Percentiles rank a stretch among this genome's conserved stretches.
Evolutionary conservation across 1,284 basidiomycete genomes (phyloP).

Genomic region (Porogramme epimiltina): DNA sequence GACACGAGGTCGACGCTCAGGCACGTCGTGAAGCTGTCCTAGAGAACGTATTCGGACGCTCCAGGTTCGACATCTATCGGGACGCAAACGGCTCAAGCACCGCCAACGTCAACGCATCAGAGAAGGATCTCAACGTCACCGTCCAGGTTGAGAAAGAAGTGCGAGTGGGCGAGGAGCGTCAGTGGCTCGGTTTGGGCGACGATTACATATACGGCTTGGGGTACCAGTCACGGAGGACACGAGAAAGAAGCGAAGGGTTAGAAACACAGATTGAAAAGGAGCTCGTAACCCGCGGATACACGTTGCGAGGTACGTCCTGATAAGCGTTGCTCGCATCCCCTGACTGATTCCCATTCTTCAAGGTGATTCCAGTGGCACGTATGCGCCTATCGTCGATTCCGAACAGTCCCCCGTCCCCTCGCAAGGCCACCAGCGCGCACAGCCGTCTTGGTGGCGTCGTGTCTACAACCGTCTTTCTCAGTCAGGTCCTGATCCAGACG

Average conservation of each 20-base stretch:
- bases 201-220: slow-evolving; percentile 44
- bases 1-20: slow-evolving; percentile 48
- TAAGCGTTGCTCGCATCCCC: neutral
- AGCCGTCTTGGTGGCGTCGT: slow-evolving; percentile 58
- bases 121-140: slow-evolving; percentile 20
- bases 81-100: slow-evolving; percentile 7
- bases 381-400: slow-evolving; percentile 13
- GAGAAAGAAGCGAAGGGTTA: slow-evolving; percentile 55
- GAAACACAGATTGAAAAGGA: slow-evolving; percentile 55
- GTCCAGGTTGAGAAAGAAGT: slow-evolving; percentile 39
- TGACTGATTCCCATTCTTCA: neutral
- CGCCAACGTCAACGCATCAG: slow-evolving; percentile 4
- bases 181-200: slow-evolving; percentile 55
- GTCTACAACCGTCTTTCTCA: slow-evolving; percentile 56
- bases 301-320: slow-evolving; percentile 31
- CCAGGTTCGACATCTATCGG: slow-evolving; percentile 24
- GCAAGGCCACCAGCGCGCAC: slow-evolving; percentile 27
- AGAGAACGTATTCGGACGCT: slow-evolving; percentile 50
- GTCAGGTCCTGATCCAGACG: slow-evolving; percentile 35
- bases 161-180: slow-evolving; percentile 44
- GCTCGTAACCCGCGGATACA: slow-evolving; percentile 48
- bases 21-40: slow-evolving; percentile 51
- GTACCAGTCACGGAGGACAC: slow-evolving; percentile 31
- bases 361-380: slow-evolving; percentile 2
- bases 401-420: slow-evolving; percentile 5